Base-by-base conservation (phyloP, 202 grass and related monocot genomes). In the Alloteropsis angusta region DNA sequence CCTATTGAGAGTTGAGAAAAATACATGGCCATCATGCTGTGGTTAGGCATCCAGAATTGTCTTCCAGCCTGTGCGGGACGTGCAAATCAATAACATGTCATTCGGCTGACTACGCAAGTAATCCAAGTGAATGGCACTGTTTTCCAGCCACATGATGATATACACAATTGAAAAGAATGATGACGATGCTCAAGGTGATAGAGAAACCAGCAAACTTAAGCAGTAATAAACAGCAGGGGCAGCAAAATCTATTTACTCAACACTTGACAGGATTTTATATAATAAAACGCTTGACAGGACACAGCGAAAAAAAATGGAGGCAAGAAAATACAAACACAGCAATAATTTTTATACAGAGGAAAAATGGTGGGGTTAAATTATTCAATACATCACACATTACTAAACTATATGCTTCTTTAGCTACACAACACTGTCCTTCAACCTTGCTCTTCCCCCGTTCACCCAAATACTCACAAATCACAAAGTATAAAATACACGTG, bases 401-500 rank as follows among this genome's bases (percentile, higher is more conserved):
- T 54, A 46, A 32, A 56, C 78, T 79, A 82, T 78, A 74, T 73
- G 34, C 73, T 68, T 30, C 36, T 89, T 85, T 78, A 45, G 54
- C 87, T 78, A 85, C 72, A 78, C 66, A 74, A 54, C 58, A 82
- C 49, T 59, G 49, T 82, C 64, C 76, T 80, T 66, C 82, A 85
- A 3, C 32, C 59, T 88, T 76, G 58, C 36, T 68, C 43, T 61
- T 38, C 59, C 43, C 60, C 71, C 42, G 13, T 70, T 82, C 37
- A 77, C 77, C 25, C 65, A 68, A 60, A 68, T 90, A 80, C 53
- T 80, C 84, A 66, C 69, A 88, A 61, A 80, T 37, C 66, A 86
- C 64, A 64, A 82, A 34, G 69, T 79, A 84, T 63, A 78, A 81
- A 91, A 81, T 81, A 80, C 65, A 77, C 7, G 78, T 78, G 67